Evolutionary conservation across 2,329 filamentous ascomycete species (phyloP), one percentile per base, ranked within the genome.

Genomic region (Fusarium sp.): DNA sequence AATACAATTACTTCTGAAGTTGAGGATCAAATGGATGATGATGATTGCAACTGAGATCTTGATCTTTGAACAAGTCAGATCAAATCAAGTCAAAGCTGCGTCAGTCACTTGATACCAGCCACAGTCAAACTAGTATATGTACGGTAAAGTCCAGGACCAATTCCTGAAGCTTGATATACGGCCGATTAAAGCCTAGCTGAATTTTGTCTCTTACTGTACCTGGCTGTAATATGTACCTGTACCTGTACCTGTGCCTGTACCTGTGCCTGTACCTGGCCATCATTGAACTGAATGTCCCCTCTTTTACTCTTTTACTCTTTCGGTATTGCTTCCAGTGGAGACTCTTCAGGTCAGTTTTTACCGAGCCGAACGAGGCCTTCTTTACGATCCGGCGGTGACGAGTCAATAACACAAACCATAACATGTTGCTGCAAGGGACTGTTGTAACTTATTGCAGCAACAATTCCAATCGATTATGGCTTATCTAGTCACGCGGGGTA

Each of bases 71-170:
- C 34, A 37, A 37, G 34, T 37, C 47, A 56, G 47, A 45, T 59
- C 48, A 27, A 50, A 47, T 66, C 57, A 63, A 59, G 66, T 72
- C 72, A 68, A 74, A 53, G 57, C 63, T 61, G 66, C 71, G 69
- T 75, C 73, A 75, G 71, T 75, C 73, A 75, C 71, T 71, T 71
- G 68, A 72, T 68, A 43, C 47, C 57, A 68, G 63, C 65, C 65
- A 69, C 66, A 61, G 32, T n/a, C n/a, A 57, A 43, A 54, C 68
- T 69, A 71, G 64, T 55, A 56, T 66, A 18, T 56, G 47, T 66
- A 65, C 32, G 68, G 68, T 62, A 71, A 71, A 68, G 68, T 59
- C 55, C 68, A 59, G 45, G 64, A 54, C 65, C 61, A 66, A 43
- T 59, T 58, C 55, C 46, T 54, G 41, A 54, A 68, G 66, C 59